Evolutionary conservation across 345 rosid genomes (phyloP).

Genomic region (Anastatica hierochuntica): DNA sequence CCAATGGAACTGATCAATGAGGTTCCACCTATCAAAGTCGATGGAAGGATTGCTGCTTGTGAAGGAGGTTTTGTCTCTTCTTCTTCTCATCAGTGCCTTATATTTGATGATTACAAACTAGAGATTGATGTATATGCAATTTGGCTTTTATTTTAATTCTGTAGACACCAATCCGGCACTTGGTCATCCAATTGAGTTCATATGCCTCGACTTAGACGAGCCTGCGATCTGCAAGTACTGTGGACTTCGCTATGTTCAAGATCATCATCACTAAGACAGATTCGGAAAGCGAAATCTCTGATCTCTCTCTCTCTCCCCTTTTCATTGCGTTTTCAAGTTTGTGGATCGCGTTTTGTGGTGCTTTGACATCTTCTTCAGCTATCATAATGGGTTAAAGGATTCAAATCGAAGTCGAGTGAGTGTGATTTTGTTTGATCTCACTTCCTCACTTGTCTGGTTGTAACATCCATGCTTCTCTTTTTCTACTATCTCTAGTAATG

Average conservation of each 20-base stretch:
- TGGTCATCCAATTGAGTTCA: slow-evolving; percentile 96
- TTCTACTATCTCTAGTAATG: too few relatives aligned
- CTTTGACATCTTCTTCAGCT: too few relatives aligned
- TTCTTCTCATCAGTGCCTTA: background rate
- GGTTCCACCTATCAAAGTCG: slow-evolving; percentile 92
- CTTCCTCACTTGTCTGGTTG: too few relatives aligned
- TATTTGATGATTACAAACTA: background rate
- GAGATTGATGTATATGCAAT: background rate
- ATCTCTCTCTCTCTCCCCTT: background rate
- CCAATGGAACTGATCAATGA: slow-evolving; percentile 98
- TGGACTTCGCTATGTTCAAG: slow-evolving; percentile 85
- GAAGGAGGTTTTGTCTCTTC: slow-evolving; percentile 73
- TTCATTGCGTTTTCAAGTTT: background rate
- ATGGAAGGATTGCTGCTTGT: slow-evolving; percentile 92
- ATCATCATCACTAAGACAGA: slow-evolving; percentile 54
- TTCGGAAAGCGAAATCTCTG: background rate
- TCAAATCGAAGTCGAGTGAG: too few relatives aligned
- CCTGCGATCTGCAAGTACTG: slow-evolving; percentile 98
- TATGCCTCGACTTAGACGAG: slow-evolving; percentile 77
- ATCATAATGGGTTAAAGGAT: background rate
- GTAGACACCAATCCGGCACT: slow-evolving; percentile 74
- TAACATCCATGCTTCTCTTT: too few relatives aligned
- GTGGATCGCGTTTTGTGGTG: too few relatives aligned
- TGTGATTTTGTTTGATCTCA: too few relatives aligned
- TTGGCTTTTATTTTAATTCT: background rate